phyloP scores from a whole-genome alignment of 345 rosid species.

The Camelina sativa region DNA sequence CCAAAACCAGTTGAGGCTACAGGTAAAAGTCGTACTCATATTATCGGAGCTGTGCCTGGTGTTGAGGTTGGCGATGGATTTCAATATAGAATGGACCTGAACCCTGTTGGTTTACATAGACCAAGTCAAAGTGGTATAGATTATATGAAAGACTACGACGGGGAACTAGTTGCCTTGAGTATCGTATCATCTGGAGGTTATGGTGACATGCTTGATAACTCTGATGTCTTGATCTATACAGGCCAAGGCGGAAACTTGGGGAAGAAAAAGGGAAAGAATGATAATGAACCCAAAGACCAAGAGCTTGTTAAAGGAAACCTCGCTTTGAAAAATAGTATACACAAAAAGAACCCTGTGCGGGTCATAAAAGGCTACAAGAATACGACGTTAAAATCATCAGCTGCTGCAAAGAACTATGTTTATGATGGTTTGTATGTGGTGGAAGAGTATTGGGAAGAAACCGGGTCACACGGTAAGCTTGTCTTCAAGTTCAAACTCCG shows the following conservation, averaged over 20 bases:
- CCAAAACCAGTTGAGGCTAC: conserved; percentile 32
- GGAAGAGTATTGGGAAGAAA: conserved; percentile 58
- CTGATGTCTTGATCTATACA: conserved; percentile 68
- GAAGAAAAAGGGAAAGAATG: conserved; percentile 13
- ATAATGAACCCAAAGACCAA: conserved; percentile 72
- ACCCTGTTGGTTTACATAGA: conserved; percentile 74
- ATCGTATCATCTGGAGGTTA: conserved; percentile 75
- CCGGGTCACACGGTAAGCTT: conserved; percentile 65
- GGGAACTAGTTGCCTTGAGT: conserved; percentile 56
- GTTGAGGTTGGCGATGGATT: conserved; percentile 87
- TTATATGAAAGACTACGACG: conserved; percentile 49
- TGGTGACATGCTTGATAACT: conserved; percentile 60
- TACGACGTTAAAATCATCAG: conserved; percentile 34
- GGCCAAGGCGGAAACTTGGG: conserved; percentile 75
- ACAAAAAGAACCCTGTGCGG: conserved; percentile 64
- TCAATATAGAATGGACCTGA: conserved; percentile 73
- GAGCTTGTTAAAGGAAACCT: conserved; percentile 77
- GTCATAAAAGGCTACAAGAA: conserved; percentile 67
- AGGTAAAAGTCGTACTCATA: conserved; percentile 42
- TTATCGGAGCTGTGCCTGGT: conserved; percentile 75
- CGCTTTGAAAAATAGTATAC: conserved; percentile 60
- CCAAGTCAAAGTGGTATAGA: conserved; percentile 72
- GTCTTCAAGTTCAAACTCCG: conserved; percentile 69
- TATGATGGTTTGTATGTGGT: conserved; percentile 81
- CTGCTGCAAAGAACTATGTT: conserved; percentile 55